A percentile compares a stretch with the other conserved stretches of the same genome.
Conservation (phyloP, 106 monocot species). For the Agapanthus africanus region DNA sequence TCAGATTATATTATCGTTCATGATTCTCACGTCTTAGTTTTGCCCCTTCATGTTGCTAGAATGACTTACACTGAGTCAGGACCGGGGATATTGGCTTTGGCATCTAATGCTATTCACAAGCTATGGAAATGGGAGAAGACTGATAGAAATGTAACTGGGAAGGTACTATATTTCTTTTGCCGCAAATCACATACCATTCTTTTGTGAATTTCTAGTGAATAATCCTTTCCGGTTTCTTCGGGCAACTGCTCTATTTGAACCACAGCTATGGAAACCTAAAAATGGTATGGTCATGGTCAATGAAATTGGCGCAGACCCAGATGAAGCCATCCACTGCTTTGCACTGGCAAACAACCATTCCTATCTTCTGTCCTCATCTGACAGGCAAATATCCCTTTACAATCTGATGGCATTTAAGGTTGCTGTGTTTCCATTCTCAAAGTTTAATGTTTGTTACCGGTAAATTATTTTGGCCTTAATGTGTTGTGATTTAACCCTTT, state of each 20-base stretch:
- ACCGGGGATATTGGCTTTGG: conserved; percentile 37
- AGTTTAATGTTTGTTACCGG: neutral
- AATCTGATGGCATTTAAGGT: conserved; percentile 61
- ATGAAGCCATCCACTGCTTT: conserved; percentile 31
- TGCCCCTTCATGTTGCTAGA: conserved; percentile 29
- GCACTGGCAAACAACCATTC: conserved; percentile 54
- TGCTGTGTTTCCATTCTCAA: neutral
- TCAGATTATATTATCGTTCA: neutral
- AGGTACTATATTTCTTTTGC: conserved; percentile 22
- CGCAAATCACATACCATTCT: neutral
- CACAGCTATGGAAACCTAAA: conserved; percentile 28
- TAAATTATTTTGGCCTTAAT: conserved; percentile 7
- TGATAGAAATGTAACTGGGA: conserved; percentile 42
- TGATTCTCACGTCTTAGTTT: neutral
- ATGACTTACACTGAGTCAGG: conserved; percentile 61
- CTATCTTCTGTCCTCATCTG: conserved; percentile 56
- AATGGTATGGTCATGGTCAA: conserved; percentile 31
- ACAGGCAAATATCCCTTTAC: conserved; percentile 51
- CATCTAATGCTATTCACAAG: conserved; percentile 57
- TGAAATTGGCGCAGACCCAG: conserved; percentile 22
- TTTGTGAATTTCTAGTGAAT: neutral
- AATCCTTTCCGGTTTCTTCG: neutral
- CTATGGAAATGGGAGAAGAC: conserved; percentile 67
- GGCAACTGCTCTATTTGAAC: conserved; percentile 24
- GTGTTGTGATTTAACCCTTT: conserved; percentile 5